These are phyloP conservation scores for Tolypocladium pustulatum DNA, from an alignment of 2,329 filamentous ascomycete genomes.

Conservation along the genomic window DNA sequence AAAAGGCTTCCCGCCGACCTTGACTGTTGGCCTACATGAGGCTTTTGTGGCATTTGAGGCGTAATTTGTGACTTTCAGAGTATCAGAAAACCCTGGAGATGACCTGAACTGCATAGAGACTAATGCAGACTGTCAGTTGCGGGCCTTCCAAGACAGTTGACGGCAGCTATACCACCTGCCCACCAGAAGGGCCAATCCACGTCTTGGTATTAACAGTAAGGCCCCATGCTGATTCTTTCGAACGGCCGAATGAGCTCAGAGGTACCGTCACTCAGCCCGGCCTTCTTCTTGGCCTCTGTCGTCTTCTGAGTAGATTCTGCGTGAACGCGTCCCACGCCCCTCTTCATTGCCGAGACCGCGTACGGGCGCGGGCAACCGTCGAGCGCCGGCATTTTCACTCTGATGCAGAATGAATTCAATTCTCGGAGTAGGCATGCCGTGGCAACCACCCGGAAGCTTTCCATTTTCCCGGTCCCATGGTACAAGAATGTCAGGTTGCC, in stretches of 20 bases:
- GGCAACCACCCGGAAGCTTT: constrained; percentile 27
- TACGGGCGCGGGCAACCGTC: no score
- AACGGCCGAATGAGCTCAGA: background rate
- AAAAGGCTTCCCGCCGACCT: no score
- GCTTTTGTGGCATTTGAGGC: no score
- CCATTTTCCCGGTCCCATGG: constrained; percentile 10
- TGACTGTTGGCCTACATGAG: no score
- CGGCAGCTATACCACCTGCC: background rate
- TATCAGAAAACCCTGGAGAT: no score
- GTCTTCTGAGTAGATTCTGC: background rate
- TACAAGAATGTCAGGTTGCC: background rate
- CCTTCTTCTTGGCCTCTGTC: background rate
- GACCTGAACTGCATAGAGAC: background rate
- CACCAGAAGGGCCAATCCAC: background rate
- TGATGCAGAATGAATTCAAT: constrained; percentile 8
- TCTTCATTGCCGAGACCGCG: background rate
- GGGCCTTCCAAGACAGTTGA: background rate
- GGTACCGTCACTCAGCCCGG: background rate
- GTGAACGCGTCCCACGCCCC: background rate
- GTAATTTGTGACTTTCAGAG: no score
- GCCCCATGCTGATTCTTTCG: background rate
- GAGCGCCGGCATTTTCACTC: background rate
- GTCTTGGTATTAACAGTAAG: background rate
- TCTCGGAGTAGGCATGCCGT: constrained; percentile 23
- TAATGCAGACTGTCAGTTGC: background rate